Percentiles rank a stretch among this genome's conserved stretches.
These are phyloP conservation scores for Penicillium brasilianum DNA, from an alignment of 2,329 filamentous ascomycete genomes.

Conservation along the genomic window DNA sequence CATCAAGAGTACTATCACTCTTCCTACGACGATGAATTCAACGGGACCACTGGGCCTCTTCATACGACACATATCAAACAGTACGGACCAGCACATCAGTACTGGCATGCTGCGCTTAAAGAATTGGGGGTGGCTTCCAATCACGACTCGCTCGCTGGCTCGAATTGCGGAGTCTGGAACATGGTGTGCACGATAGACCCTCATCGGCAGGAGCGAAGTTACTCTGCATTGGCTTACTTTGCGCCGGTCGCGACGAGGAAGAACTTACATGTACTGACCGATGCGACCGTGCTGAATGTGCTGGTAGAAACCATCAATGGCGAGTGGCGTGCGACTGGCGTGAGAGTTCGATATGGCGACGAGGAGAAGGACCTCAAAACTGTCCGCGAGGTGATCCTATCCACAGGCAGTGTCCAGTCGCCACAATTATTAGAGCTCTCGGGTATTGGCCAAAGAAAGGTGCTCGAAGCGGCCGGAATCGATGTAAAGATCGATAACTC, in stretches of 20 bases:
- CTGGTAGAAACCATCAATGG: conserved; percentile 46
- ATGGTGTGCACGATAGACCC: conserved; percentile 37
- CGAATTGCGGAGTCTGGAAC: conserved; percentile 50
- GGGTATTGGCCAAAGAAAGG: conserved; percentile 59
- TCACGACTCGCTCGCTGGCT: conserved; percentile 45
- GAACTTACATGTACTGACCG: conserved; percentile 56
- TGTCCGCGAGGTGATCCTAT: conserved; percentile 61
- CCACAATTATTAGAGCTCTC: conserved; percentile 65
- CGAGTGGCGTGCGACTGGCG: conserved; percentile 42
- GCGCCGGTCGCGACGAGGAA: conserved; percentile 39
- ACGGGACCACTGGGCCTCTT: conserved; percentile 44
- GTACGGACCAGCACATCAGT: conserved; percentile 44
- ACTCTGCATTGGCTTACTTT: conserved; percentile 51
- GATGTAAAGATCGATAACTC: conserved; percentile 50
- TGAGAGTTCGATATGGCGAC: conserved; percentile 47
- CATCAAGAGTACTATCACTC: conserved; percentile 36
- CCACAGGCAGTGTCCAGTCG: conserved; percentile 62
- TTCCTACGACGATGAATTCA: conserved; percentile 18
- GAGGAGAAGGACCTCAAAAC: conserved; percentile 41
- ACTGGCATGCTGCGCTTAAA: conserved; percentile 54
- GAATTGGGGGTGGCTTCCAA: conserved; percentile 45
- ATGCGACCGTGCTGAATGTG: conserved; percentile 55
- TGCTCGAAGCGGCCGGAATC: conserved; percentile 52
- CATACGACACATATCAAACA: conserved; percentile 32
- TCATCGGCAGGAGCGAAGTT: conserved; percentile 43